Evolutionary conservation across 805 yeast genomes (phyloP).

Genomic region (Pichia scutulata): DNA sequence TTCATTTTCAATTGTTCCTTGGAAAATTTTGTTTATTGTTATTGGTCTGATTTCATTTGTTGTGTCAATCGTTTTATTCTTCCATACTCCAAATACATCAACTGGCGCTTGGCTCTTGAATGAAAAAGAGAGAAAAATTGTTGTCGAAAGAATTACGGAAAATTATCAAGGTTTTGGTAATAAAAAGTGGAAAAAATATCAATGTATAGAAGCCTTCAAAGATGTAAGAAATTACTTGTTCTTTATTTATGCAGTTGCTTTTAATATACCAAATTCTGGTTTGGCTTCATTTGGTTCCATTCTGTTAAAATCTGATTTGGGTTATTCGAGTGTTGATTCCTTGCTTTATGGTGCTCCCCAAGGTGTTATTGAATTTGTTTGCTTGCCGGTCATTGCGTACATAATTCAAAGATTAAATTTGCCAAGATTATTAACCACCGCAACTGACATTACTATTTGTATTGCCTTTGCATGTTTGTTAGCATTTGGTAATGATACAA

Average conservation of each 20-base stretch:
- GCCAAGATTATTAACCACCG: no score
- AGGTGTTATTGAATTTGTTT: conserved; percentile 30
- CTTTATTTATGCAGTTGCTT: conserved; percentile 36
- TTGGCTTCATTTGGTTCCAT: conserved; percentile 41
- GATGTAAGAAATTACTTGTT: conserved; percentile 44
- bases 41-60: conserved; percentile 50
- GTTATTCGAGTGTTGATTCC: conserved; percentile 18
- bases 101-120: conserved; percentile 41
- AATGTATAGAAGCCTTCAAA: conserved; percentile 32
- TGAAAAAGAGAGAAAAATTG: conserved; percentile 39
- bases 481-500: no score
- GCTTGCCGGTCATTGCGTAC: conserved; percentile 11
- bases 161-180: conserved; percentile 58
- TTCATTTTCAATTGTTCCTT: conserved; percentile 32
- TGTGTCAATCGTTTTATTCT: conserved; percentile 35
- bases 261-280: conserved; percentile 54
- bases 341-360: conserved; percentile 29
- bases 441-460: conserved; percentile 3
- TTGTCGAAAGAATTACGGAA: conserved; percentile 47
- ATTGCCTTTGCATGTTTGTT: conserved; percentile 22
- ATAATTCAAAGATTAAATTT: no score
- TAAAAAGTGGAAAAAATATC: conserved; percentile 36
- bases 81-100: conserved; percentile 47
- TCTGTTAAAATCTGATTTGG: conserved; percentile 30
- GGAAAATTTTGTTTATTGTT: conserved; percentile 53